Percentiles rank a stretch among this genome's conserved stretches.
phyloP scores from a whole-genome alignment of 805 yeast genomes.

The Candida vaughaniae region DNA sequence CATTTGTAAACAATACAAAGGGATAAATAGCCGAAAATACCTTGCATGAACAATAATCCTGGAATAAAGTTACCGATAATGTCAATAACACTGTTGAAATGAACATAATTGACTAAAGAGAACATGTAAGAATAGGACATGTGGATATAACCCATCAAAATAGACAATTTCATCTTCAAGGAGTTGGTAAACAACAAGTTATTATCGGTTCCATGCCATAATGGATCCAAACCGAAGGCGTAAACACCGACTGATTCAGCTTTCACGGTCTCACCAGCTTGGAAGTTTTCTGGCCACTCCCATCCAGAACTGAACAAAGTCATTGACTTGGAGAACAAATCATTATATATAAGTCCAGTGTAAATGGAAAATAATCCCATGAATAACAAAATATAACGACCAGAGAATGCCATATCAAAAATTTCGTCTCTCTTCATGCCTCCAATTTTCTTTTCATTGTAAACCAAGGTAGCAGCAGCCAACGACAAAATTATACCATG shows the following conservation, averaged over 20 bases:
- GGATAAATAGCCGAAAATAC: conserved; percentile 70
- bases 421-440: conserved; percentile 65
- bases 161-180: conserved; percentile 74
- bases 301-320: conserved; percentile 68
- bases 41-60: conserved; percentile 71
- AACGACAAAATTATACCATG: conserved; percentile 66
- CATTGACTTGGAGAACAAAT: conserved; percentile 68
- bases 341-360: conserved; percentile 73
- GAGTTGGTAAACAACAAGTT: conserved; percentile 68
- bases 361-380: conserved; percentile 76
- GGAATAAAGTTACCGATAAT: conserved; percentile 73
- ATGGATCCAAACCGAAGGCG: conserved; percentile 65
- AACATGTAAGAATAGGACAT: conserved; percentile 71
- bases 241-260: conserved; percentile 67
- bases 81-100: conserved; percentile 60
- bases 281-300: conserved; percentile 73
- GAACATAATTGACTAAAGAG: conserved; percentile 61
- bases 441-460: conserved; percentile 52
- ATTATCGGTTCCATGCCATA: conserved; percentile 82
- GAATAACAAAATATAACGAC: conserved; percentile 64
- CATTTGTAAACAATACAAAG: conserved; percentile 71
- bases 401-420: conserved; percentile 73
- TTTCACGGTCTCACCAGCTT: conserved; percentile 64
- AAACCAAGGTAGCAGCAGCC: conserved; percentile 54
- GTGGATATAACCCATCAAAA: conserved; percentile 72